Evolutionary conservation across 352 stramenopile genomes (phyloP).

Genomic region (Phytophthora agathidicida): DNA sequence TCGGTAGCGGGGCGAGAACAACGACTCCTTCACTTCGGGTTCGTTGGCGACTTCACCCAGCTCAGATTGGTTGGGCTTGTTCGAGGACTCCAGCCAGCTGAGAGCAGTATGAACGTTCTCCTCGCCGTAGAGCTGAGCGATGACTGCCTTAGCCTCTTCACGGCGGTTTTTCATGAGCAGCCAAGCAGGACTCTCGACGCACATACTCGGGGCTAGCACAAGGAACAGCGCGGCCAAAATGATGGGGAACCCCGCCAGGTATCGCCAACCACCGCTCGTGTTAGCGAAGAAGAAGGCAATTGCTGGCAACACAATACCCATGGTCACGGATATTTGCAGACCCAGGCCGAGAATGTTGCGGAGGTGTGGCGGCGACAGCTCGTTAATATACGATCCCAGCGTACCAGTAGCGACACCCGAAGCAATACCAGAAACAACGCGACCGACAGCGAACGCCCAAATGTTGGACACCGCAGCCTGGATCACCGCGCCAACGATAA

Average conservation of each 20-base stretch:
- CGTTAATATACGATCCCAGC: conserved; percentile 51
- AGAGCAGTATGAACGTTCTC: conserved; percentile 38
- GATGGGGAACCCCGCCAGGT: conserved; percentile 38
- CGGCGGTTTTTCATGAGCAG: conserved; percentile 29
- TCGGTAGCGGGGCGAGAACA: conserved; percentile 45
- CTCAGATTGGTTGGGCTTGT: conserved; percentile 17
- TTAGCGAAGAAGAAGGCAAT: conserved; percentile 67
- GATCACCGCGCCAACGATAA: conserved; percentile 39
- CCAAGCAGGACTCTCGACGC: conserved; percentile 45
- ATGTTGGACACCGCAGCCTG: conserved; percentile 33
- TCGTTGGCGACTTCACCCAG: conserved; percentile 32
- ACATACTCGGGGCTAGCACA: conserved; percentile 41
- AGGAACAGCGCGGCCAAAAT: conserved; percentile 51
- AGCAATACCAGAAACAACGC: conserved; percentile 22
- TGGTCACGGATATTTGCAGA: conserved; percentile 52
- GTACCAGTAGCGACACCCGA: conserved; percentile 35
- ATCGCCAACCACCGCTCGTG: conserved; percentile 50
- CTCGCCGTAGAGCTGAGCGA: conserved; percentile 36
- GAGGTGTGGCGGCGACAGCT: conserved; percentile 34
- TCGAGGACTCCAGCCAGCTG: conserved; percentile 30
- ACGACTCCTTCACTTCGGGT: conserved; percentile 16
- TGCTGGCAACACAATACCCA: conserved; percentile 51
- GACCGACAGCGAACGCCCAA: conserved; percentile 37
- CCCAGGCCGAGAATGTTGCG: conserved; percentile 28
- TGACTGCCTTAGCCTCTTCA: conserved; percentile 29